Conservation (phyloP, 2,329 filamentous ascomycete species). For the Exophiala viscosa region DNA sequence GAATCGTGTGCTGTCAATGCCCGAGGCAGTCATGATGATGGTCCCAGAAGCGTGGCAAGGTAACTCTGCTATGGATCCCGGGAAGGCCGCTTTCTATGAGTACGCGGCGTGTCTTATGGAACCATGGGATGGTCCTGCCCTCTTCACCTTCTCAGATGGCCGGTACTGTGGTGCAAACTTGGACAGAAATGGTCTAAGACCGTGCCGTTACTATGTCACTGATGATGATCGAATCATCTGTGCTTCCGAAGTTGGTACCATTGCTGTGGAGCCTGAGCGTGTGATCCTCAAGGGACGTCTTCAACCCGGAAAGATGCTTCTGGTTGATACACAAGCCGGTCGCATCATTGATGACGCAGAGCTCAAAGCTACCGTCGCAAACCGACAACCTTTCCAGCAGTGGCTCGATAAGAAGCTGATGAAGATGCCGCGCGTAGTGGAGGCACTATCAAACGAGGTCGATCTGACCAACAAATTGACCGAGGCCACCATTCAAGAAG, state of each 20-base stretch:
- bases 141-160: slow-evolving; percentile 96
- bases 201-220: slow-evolving; percentile 95
- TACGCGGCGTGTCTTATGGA: slow-evolving; percentile 99
- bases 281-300: slow-evolving; percentile 90
- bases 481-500: slow-evolving; percentile 70
- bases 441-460: slow-evolving; percentile 53
- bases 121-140: slow-evolving; percentile 92
- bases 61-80: slow-evolving; percentile 84
- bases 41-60: slow-evolving; percentile 97
- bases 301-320: slow-evolving; percentile 90
- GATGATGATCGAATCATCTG: slow-evolving; percentile 97
- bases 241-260: slow-evolving; percentile 92
- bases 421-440: slow-evolving; percentile 70
- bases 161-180: slow-evolving; percentile 96
- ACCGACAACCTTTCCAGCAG: slow-evolving; percentile 77
- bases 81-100: slow-evolving; percentile 96
- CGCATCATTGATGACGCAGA: slow-evolving; percentile 93
- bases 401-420: slow-evolving; percentile 87
- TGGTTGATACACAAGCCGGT: slow-evolving; percentile 86
- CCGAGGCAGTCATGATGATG: slow-evolving; percentile 98
- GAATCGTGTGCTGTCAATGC: slow-evolving; percentile 90
- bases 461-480: slow-evolving; percentile 67
- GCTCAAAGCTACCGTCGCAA: slow-evolving; percentile 83
- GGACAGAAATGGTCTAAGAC: slow-evolving; percentile 89
- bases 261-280: slow-evolving; percentile 82